Evolutionary conservation across 805 yeast genomes (phyloP).

Genomic region (Candida krabiensis): DNA sequence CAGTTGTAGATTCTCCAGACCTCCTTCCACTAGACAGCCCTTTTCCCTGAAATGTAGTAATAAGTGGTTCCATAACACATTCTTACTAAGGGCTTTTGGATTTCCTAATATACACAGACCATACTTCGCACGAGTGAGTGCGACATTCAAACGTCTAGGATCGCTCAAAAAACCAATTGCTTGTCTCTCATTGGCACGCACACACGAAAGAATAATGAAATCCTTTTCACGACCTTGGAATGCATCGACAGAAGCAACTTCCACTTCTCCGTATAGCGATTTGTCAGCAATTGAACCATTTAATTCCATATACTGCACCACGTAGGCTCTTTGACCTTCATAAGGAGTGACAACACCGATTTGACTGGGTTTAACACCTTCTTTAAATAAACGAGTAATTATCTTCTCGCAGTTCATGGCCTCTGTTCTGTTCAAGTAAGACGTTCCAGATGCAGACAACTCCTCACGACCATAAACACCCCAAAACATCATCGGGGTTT

Average conservation of each 20-base stretch:
- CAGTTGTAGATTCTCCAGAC: conserved; percentile 73
- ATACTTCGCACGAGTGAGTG: conserved; percentile 82
- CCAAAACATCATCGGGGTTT: conserved; percentile 96
- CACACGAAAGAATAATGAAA: conserved; percentile 51
- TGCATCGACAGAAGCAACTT: conserved; percentile 78
- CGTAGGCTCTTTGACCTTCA: conserved; percentile 87
- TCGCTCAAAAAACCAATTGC: conserved; percentile 83
- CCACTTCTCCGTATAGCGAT: conserved; percentile 67
- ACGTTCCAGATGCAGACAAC: conserved; percentile 75
- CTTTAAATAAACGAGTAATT: conserved; percentile 68
- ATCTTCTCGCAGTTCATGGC: conserved; percentile 85
- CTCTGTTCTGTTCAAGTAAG: conserved; percentile 82
- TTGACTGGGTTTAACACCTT: conserved; percentile 75
- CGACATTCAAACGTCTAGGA: conserved; percentile 85
- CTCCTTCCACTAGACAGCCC: conserved; percentile 90
- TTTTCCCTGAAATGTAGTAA: conserved; percentile 76
- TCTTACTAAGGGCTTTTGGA: conserved; percentile 71
- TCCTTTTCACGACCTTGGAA: conserved; percentile 62
- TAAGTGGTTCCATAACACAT: conserved; percentile 75
- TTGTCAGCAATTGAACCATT: conserved; percentile 63
- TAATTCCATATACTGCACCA: conserved; percentile 74
- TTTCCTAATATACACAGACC: conserved; percentile 83
- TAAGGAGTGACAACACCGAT: conserved; percentile 95
- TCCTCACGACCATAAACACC: conserved; percentile 87
- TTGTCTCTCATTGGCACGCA: conserved; percentile 66